phyloP scores from a whole-genome alignment of 306 rosid species.

The Clitoria ternatea region DNA sequence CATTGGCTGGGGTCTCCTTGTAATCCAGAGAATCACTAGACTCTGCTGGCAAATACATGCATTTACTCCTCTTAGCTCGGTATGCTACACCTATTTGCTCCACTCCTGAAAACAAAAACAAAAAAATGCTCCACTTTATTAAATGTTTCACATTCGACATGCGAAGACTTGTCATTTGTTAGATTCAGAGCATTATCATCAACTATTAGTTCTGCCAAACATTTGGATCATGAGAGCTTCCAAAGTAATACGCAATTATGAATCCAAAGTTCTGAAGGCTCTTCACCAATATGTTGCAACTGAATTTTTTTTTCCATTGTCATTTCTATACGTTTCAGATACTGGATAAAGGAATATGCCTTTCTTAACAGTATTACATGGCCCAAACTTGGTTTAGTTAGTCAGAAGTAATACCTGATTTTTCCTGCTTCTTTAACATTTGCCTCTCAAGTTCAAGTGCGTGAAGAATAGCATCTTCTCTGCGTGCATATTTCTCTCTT shows the following conservation, averaged over 20 bases:
- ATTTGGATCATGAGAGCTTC: slow-evolving; percentile 39
- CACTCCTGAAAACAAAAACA: slow-evolving; percentile 47
- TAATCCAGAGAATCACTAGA: slow-evolving; percentile 74
- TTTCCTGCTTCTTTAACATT: slow-evolving; percentile 54
- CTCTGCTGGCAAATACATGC: slow-evolving; percentile 57
- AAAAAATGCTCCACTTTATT: slow-evolving; percentile 23
- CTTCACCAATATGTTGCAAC: slow-evolving; percentile 34
- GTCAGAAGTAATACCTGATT: slow-evolving; percentile 47
- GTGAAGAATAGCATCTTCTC: slow-evolving; percentile 96
- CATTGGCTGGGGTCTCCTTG: slow-evolving; percentile 48
- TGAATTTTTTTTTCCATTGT: slow-evolving; percentile 31
- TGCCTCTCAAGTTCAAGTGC: slow-evolving; percentile 92
- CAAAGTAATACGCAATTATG: slow-evolving; percentile 33
- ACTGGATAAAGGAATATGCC: slow-evolving; percentile 35
- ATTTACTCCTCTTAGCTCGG: slow-evolving; percentile 73
- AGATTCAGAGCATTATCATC: slow-evolving; percentile 26
- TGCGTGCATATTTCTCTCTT: slow-evolving; percentile 96
- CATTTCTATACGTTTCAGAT: slow-evolving; percentile 39
- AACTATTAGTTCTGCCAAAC: slow-evolving; percentile 40
- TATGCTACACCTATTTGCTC: slow-evolving; percentile 45
- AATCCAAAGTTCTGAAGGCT: slow-evolving; percentile 59
- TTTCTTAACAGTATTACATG: slow-evolving; percentile 39
- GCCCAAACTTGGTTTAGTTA: slow-evolving; percentile 25
- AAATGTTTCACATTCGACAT: slow-evolving; percentile 26
- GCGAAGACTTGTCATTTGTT: background rate